A percentile compares a stretch with the other conserved stretches of the same genome.
Conservation (phyloP, 441 rosid species). For the Geranium incanum region DNA sequence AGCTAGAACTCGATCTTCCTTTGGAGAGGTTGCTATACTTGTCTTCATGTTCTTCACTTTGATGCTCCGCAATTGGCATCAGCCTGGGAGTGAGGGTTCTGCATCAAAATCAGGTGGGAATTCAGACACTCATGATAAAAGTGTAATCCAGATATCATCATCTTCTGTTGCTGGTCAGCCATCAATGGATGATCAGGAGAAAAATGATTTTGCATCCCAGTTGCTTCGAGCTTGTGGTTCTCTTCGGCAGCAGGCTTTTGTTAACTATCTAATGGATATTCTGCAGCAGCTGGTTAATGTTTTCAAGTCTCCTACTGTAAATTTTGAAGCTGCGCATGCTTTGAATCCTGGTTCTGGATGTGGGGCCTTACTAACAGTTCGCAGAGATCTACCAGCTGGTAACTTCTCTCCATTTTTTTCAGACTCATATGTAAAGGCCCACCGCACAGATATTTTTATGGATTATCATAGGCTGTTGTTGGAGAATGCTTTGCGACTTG, state of each 20-base stretch:
- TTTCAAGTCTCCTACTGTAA: slow-evolving; percentile 70
- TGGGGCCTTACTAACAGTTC: slow-evolving; percentile 83
- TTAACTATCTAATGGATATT: slow-evolving; percentile 93
- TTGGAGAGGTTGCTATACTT: slow-evolving; percentile 91
- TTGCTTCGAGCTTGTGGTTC: slow-evolving; percentile 77
- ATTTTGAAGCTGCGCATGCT: slow-evolving; percentile 60
- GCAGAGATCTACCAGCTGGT: slow-evolving; percentile 95
- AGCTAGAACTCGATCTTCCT: slow-evolving; percentile 63
- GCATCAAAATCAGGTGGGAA: slow-evolving; percentile 46
- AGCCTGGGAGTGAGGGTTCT: slow-evolving; percentile 80
- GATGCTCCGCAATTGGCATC: slow-evolving; percentile 99
- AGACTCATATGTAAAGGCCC: slow-evolving; percentile 97
- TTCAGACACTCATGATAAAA: slow-evolving; percentile 60
- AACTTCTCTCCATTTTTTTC: slow-evolving; percentile 97
- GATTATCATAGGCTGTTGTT: slow-evolving; percentile 90
- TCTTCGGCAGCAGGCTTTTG: slow-evolving; percentile 83
- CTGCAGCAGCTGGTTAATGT: slow-evolving; percentile 89
- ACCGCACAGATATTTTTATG: slow-evolving; percentile 76
- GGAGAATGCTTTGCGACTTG: slow-evolving; percentile 92
- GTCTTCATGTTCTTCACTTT: slow-evolving; percentile 98
- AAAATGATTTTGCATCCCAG: slow-evolving; percentile 81
- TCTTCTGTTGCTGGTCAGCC: slow-evolving; percentile 50
- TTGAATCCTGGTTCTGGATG: slow-evolving; percentile 81
- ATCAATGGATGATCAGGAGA: slow-evolving; percentile 71
- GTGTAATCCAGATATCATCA: slow-evolving; percentile 34